Base-by-base conservation (phyloP, 495 filamentous ascomycete genomes). In the Neurospora sp. region DNA sequence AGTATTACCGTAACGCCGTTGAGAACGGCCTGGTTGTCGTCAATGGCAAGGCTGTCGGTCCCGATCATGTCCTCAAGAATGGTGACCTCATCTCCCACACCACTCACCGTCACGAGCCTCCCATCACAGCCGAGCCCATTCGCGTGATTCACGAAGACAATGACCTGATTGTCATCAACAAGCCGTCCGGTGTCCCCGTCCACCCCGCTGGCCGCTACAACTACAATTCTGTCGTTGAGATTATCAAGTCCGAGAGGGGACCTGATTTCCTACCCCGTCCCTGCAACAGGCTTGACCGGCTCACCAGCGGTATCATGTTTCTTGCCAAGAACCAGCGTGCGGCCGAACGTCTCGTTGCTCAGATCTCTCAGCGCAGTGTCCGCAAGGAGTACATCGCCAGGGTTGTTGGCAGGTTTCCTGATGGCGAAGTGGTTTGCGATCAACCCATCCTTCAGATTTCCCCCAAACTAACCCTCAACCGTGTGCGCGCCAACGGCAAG, bases 231-330 rank as follows among this genome's bases (percentile, higher is more conserved):
- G 86, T 99, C 48, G 86, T 97, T 27, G 95, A 99, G 84, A 97
- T 99, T 75, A 90, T 99, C 87, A 91, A 92, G 73, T 85, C 91
- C 4, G 91, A 97, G 78, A 85, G 93, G 70, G 86, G 88, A 9
- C 81, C 86, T n/a, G 83, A 83, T 9, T 97, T 88, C 82, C 84
- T 91, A 70, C 93, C 95, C 0, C 84, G 94, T 65, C 87, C 96
- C 1, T 97, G 94, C 83, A 97, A 99, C 77, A 87, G 96, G 42
- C 88, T 99, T n/a, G 96, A 99, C 78, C 85, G 96, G 61, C 82
- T 99, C 72, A 99, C 96, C 0, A 96, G 93, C 69, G 96, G 96
- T 35, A 89, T 99, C 74, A 99, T 99, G 96, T 99, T 99, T 82
- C 90, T 98, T 71, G 95, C 91, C 12, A 98, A 98, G 79, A 84